Base-by-base conservation (phyloP, 345 rosid species). In the Citrus maxima region DNA sequence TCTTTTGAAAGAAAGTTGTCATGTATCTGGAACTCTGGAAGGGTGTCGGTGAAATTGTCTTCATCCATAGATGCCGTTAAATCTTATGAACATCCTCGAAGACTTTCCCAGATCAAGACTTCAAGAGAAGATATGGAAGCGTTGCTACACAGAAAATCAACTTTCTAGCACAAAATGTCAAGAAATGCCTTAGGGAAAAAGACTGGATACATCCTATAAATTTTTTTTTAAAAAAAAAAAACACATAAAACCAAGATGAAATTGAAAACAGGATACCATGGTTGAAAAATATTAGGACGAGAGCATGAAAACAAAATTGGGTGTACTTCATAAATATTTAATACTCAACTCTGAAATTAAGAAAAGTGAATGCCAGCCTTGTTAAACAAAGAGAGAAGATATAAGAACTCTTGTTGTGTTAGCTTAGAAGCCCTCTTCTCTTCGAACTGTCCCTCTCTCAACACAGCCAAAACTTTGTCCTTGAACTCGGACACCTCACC, bases 351-450 rank as follows among this genome's bases (percentile, higher is more conserved):
- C n/a, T 13, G 49, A 18, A 67, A 77, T 89, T 81, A 90, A 7
- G 91, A 78, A 68, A 95, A 93, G 84, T 95, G 98, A 63, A 95
- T 82, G 75, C 97, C 97, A 24, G 89, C 93, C 91, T 89, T 88
- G 84, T 93, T 95, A 87, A 95, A 95, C 70, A 89, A 84, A 40
- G 98, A 90, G 61, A 95, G 94, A 35, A 92, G 79, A 85, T 88
- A 90, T 76, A 95, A 81, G 85, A 95, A 95, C 85, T 92, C 95
- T 80, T 92, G 92, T 42, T 93, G 98, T 0, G 94, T 67, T 37
- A 93, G 86, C 81, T 91, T 93, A 6, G 95, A 93, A 10, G 95
- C 84, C 65, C 99, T 91, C 88, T 92, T 91, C 70, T 95, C 97
- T 79, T 79, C 87, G 77, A 91, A 92, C 69, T 82, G 85, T 35